Percentiles rank a stretch among this genome's conserved stretches.
Conservation (phyloP, 371 early-diverging fungal genomes). For the Haplosporangium sp. region DNA sequence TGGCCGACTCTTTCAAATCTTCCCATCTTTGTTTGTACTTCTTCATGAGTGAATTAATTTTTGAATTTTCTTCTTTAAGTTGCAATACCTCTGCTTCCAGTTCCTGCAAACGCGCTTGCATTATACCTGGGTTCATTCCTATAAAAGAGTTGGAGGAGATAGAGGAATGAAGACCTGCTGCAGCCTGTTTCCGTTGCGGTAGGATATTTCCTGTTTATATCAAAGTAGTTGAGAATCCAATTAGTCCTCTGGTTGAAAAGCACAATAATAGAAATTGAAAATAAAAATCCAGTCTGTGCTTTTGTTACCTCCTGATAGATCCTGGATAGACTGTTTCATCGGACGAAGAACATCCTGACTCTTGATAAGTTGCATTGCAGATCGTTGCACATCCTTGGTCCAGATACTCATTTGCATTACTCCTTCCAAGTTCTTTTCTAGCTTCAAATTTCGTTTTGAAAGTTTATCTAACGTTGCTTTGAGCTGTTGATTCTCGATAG, state of each 20-base stretch:
- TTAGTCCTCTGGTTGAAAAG: neutral
- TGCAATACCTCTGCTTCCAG: slow-evolving; percentile 69
- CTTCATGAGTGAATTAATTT: slow-evolving; percentile 66
- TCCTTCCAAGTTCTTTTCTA: slow-evolving; percentile 79
- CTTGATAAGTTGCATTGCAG: slow-evolving; percentile 46
- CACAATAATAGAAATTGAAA: neutral
- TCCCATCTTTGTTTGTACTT: slow-evolving; percentile 92
- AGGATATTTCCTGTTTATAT: slow-evolving; percentile 9
- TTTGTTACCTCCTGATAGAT: slow-evolving; percentile 38
- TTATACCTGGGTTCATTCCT: slow-evolving; percentile 37
- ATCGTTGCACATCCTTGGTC: slow-evolving; percentile 48
- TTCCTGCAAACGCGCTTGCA: slow-evolving; percentile 57
- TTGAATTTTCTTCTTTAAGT: slow-evolving; percentile 63
- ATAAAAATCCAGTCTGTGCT: neutral
- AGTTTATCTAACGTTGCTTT: slow-evolving; percentile 71
- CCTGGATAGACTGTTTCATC: slow-evolving; percentile 48
- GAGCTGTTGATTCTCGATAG: slow-evolving; percentile 78
- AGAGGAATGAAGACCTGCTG: slow-evolving; percentile 1
- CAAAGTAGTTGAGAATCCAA: neutral
- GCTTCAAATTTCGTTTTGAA: slow-evolving; percentile 65
- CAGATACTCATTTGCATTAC: slow-evolving; percentile 70
- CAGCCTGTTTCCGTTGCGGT: slow-evolving; percentile 10
- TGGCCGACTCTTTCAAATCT: slow-evolving; percentile 88
- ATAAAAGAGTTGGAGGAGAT: neutral
- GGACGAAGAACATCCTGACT: slow-evolving; percentile 51